These are phyloP conservation scores for Trichosporon sp. DNA, from an alignment of 1,284 basidiomycete species.

Conservation along the genomic window DNA sequence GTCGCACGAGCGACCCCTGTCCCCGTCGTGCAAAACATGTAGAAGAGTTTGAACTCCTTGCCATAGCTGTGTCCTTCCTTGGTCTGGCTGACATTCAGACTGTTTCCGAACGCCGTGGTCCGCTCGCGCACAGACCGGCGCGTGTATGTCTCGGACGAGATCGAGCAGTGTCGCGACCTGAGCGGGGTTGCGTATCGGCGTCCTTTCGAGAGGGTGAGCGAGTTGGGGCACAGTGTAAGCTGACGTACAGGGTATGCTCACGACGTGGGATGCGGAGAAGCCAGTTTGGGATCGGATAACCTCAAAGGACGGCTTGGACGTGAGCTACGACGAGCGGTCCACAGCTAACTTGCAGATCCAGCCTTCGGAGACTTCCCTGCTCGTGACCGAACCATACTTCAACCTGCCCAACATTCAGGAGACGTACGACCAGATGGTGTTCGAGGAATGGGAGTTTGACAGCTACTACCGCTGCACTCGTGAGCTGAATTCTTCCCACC, in stretches of 20 bases:
- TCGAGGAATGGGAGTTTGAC: slow-evolving; percentile 92
- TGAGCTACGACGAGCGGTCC: too few relatives aligned
- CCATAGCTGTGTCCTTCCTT: not conserved
- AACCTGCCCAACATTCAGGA: slow-evolving; percentile 88
- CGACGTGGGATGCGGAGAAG: slow-evolving; percentile 91
- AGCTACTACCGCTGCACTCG: slow-evolving; percentile 79
- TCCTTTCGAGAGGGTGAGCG: slow-evolving; percentile 82
- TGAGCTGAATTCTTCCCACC: too few relatives aligned
- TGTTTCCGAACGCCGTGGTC: slow-evolving; percentile 75
- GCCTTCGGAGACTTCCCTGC: slow-evolving; percentile 68
- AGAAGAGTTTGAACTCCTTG: too few relatives aligned
- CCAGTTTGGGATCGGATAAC: slow-evolving; percentile 86
- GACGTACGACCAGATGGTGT: slow-evolving; percentile 88
- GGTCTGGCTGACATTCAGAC: slow-evolving; percentile 59
- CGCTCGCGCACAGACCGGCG: slow-evolving; percentile 76
- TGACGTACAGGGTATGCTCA: slow-evolving; percentile 72
- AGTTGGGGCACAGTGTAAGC: too few relatives aligned
- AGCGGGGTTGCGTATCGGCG: slow-evolving; percentile 76
- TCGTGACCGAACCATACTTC: slow-evolving; percentile 92
- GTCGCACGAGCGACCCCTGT: not conserved
- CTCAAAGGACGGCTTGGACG: slow-evolving; percentile 68
- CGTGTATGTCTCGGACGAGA: slow-evolving; percentile 79
- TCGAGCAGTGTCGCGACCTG: slow-evolving; percentile 72
- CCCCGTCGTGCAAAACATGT: too few relatives aligned
- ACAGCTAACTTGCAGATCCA: slow-evolving; percentile 66